Evolutionary conservation across 106 monocot species (phyloP), one percentile per base, ranked within the genome.

Genomic region (Apostasia ramifera): DNA sequence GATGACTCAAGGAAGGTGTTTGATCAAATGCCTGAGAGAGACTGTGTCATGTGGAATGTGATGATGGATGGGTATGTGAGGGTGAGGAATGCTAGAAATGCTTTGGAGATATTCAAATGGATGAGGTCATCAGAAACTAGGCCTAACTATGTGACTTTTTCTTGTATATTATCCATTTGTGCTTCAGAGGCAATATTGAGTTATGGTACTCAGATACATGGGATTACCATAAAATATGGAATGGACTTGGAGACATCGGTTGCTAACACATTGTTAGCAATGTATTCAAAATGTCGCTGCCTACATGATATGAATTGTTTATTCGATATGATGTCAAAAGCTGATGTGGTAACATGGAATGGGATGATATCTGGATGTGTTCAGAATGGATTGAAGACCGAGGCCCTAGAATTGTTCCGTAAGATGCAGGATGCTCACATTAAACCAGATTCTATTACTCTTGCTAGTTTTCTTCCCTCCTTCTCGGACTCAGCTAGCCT

Each of bases 21-120:
- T 66, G 89, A 97, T 59, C 7, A 58, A 79, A 86, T 92, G 82
- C 72, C 79, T 42, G 76, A 77, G 0, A 83, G 79, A 76, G 92
- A 98, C 66, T 87, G 75, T 62, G 81, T 98, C 8, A 53, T 83
- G 67, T 98, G 97, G 92, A 93, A 98, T 80, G 90, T 88, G 15
- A 93, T 98, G 89, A 81, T 98, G 50, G 81, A 90, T 74, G 86
- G 85, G 54, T 93, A 85, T 79, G 73, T 77, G 13, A 84, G 72
- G 48, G 68, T 45, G 70, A 79, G 78, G 51, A 79, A 79, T 73
- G 11, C 53, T 0, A 13, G 44, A n/a, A 74, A 83, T 26, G 84
- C 86, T 13, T 46, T 87, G 47, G 55, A 15, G n/a, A 47, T 98
- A 10, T 98, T 98, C 45, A 41, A 47, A 57, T 56, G 54, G n/a